Conservation (phyloP, 1,284 basidiomycete genomes). For the Coniferiporia weirii region DNA sequence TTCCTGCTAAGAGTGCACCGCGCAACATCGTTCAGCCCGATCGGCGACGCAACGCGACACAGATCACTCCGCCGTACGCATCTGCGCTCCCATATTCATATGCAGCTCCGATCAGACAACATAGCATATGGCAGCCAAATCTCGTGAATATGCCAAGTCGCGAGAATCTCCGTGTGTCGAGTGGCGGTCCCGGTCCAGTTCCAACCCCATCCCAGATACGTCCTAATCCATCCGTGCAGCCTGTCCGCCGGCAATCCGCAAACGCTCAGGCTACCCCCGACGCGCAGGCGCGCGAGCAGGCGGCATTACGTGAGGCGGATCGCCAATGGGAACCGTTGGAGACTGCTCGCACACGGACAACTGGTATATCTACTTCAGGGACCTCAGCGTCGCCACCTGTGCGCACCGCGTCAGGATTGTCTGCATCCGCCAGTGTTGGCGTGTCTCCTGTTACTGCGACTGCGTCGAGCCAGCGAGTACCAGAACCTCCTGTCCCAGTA, state of each 20-base stretch:
- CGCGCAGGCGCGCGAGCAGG: background rate
- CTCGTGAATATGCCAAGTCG: constrained; percentile 4
- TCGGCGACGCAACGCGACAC: background rate
- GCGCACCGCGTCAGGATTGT: background rate
- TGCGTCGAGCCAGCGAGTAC: too few species aligned
- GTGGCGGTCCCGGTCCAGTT: background rate
- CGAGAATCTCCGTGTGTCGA: background rate
- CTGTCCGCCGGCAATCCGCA: too few species aligned
- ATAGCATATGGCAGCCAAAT: constrained; percentile 13
- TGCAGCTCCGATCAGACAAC: background rate
- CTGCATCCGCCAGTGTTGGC: background rate
- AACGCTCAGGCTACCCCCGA: background rate
- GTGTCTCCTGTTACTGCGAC: too few species aligned
- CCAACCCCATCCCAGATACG: background rate
- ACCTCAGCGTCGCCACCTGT: background rate
- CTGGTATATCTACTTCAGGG: background rate
- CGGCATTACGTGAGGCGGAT: constrained; percentile 5
- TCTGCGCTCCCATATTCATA: background rate
- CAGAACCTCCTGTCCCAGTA: background rate
- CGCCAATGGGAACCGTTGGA: constrained; percentile 4
- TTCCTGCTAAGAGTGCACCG: constrained; percentile 8
- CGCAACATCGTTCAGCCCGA: background rate
- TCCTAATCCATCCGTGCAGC: too few species aligned
- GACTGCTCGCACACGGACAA: background rate
- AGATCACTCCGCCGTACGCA: background rate